Conservation (phyloP, 1,284 basidiomycete species). For the Fistulina hepatica region DNA sequence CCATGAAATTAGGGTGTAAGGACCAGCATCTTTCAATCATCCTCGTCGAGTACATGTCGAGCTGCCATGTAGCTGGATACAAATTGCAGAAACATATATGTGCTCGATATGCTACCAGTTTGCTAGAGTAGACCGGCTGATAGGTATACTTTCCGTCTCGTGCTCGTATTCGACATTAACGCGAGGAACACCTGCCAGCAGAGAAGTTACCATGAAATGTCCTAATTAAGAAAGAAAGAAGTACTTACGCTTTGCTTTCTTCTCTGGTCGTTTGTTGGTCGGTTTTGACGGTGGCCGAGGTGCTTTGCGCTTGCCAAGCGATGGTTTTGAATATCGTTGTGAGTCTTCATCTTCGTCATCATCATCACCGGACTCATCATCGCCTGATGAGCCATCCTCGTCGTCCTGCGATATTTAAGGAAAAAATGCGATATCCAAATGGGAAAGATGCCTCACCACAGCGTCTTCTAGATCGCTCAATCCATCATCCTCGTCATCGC, state of each 20-base stretch:
- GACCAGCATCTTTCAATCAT: too few species aligned
- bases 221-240: slow-evolving; percentile 4
- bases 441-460: slow-evolving; percentile 29
- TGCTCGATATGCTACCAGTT: slow-evolving; percentile 62
- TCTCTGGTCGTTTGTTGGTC: slow-evolving; percentile 41
- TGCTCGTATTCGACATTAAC: slow-evolving; percentile 95
- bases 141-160: slow-evolving; percentile 67
- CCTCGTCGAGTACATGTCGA: too few species aligned
- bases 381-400: slow-evolving; percentile 25
- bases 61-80: too few species aligned
- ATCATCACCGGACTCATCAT: slow-evolving; percentile 31
- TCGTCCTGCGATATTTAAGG: slow-evolving; percentile 20
- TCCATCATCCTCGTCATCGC: slow-evolving; percentile 49
- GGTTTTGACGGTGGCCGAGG: slow-evolving; percentile 28
- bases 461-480: slow-evolving; percentile 69
- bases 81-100: too few species aligned
- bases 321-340: slow-evolving; percentile 26
- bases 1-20: too few species aligned
- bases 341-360: slow-evolving; percentile 26
- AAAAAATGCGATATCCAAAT: slow-evolving; percentile 16
- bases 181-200: slow-evolving; percentile 52
- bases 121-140: slow-evolving; percentile 44
- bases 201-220: slow-evolving; percentile 11
- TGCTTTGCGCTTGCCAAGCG: slow-evolving; percentile 63
- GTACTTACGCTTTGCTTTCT: slow-evolving; percentile 45